Evolutionary conservation across 345 rosid genomes (phyloP).

Genomic region (Eucalyptus tenuipes): DNA sequence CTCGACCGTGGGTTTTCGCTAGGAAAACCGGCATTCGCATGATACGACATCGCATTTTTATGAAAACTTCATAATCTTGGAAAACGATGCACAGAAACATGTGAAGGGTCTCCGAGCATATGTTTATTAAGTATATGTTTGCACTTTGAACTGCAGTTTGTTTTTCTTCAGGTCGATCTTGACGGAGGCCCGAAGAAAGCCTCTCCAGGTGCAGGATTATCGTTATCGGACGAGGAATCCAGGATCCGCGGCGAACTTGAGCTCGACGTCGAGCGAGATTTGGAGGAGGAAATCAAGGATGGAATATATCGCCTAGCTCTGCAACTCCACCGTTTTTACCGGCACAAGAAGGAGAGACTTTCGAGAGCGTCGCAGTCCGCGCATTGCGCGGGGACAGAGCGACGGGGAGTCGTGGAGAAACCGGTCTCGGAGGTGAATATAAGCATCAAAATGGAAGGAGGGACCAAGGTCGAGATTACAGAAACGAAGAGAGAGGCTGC

Average conservation of each 20-base stretch:
- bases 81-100: background rate
- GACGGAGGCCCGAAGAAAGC: background rate
- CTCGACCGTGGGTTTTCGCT: background rate
- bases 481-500: constrained; percentile 33
- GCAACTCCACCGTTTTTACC: constrained; percentile 57
- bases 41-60: background rate
- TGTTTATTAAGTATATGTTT: background rate
- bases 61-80: background rate
- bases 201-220: background rate
- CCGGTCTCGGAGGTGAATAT: constrained; percentile 39
- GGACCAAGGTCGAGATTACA: constrained; percentile 49
- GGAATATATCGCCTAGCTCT: constrained; percentile 56
- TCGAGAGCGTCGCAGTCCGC: background rate
- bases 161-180: background rate
- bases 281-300: constrained; percentile 77
- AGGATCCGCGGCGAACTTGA: constrained; percentile 66
- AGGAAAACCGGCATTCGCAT: background rate
- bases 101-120: background rate
- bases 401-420: constrained; percentile 5
- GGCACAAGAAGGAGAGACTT: constrained; percentile 33
- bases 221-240: constrained; percentile 26
- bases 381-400: background rate
- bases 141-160: background rate
- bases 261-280: constrained; percentile 44
- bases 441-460: constrained; percentile 61